A percentile compares a stretch with the other conserved stretches of the same genome.
phyloP scores from a whole-genome alignment of 148 eudicot genomes.

The Persicaria maculosa region DNA sequence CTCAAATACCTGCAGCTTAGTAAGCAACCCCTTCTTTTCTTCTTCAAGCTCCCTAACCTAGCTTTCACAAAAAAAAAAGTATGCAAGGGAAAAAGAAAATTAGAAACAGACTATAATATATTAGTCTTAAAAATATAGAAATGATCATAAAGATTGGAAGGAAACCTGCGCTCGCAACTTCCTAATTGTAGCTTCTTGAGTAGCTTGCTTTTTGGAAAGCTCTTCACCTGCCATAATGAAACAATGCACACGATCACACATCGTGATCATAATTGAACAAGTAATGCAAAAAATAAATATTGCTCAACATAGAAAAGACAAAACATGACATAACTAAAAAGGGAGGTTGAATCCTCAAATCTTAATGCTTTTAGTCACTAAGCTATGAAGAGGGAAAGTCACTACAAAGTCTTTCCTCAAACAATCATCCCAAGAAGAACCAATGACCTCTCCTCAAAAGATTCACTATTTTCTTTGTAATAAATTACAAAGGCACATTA shows the following conservation, averaged over 20 bases:
- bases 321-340: neutral
- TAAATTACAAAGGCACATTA: neutral
- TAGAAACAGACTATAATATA: slow-evolving; percentile 12
- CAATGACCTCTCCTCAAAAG: neutral
- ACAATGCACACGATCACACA: neutral
- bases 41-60: slow-evolving; percentile 97
- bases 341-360: neutral
- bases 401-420: neutral
- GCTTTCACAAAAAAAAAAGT: slow-evolving; percentile 41
- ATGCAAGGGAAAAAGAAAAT: slow-evolving; percentile 8
- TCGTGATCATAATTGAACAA: slow-evolving; percentile 4
- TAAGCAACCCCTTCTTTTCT: slow-evolving; percentile 83
- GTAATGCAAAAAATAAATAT: neutral
- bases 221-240: slow-evolving; percentile 76
- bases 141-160: slow-evolving; percentile 7
- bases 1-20: slow-evolving; percentile 77
- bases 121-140: slow-evolving; percentile 9
- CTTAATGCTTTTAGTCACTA: neutral
- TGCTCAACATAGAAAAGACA: neutral
- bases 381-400: neutral
- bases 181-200: slow-evolving; percentile 88
- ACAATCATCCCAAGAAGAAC: neutral
- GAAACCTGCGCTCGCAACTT: slow-evolving; percentile 93
- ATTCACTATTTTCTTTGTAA: neutral
- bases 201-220: slow-evolving; percentile 98